Evolutionary conservation across 2,329 filamentous ascomycete species (phyloP), one percentile per base, ranked within the genome.

Genomic region (Fusarium nodosum): DNA sequence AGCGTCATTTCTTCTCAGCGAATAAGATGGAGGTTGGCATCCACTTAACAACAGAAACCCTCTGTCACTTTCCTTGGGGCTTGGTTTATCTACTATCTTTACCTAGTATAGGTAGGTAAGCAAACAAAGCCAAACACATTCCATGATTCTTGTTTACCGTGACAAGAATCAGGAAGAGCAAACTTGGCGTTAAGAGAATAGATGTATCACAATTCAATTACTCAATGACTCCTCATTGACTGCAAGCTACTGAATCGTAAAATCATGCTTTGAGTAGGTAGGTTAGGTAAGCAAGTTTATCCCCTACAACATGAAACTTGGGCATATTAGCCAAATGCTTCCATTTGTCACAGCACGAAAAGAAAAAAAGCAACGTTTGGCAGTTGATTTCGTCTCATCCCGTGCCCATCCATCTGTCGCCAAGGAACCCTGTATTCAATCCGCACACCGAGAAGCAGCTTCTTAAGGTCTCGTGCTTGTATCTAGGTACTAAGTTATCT

Each of bases 351-450:
- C 22, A 51, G 22, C 18, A 22, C 51, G 48, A 34, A 34, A 15
- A 33, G 5, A 16, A 28, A 42, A 69, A 67, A 70, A 63, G 66
- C 50, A 70, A 70, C 22, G 16, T 53, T 13, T 48, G 36, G 26
- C 56, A 70, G 56, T 48, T 38, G 46, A 50, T 64, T 30, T 48
- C 51, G 26, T 57, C 26, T 48, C 42, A 45, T 36, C 38, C 38
- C 47, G n/a, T 44, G 30, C 33, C 42, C 34, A 33, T 22, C 41
- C 28, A 53, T 22, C 5, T 24, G 24, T 24, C 31, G 26, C 51
- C 28, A 41, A 31, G 30, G 18, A 54, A 60, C 24, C 13, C 46
- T 34, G 30, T 24, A 18, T 30, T 51, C 24, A 36, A 47, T 46
- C n/a, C 44, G 39, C 41, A 57, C 52, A 56, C 66, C 52, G 22